These are phyloP conservation scores for Hyaloperonospora arabidopsidis DNA, from an alignment of 352 stramenopile genomes.

Conservation along the genomic window DNA sequence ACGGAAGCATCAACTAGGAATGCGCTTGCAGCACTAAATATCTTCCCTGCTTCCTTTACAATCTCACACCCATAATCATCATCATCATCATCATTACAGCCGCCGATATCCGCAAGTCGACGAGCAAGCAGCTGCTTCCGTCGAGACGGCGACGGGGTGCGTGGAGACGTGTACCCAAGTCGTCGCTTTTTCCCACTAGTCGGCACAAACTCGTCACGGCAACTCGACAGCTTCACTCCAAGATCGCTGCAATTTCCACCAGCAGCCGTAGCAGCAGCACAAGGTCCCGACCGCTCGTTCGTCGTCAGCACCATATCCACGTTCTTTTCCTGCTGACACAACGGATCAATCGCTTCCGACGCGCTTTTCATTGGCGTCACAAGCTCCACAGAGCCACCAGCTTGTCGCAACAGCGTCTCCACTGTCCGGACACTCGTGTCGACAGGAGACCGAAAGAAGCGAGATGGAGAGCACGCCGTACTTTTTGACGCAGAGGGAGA, in stretches of 20 bases:
- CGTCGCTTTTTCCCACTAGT: slow-evolving; percentile 3
- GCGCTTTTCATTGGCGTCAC: no score
- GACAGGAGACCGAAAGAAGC: no score
- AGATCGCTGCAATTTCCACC: not conserved
- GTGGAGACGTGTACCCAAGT: slow-evolving; percentile 5
- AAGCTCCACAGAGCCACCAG: no score
- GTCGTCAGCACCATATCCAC: not conserved
- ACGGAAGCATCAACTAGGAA: slow-evolving; percentile 5
- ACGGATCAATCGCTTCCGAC: no score
- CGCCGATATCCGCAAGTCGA: slow-evolving; percentile 29
- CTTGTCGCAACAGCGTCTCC: no score
- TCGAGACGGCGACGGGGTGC: slow-evolving; percentile 26
- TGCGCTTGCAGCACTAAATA: not conserved
- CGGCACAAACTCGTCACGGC: not conserved
- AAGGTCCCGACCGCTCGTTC: no score
- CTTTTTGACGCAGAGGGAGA: no score
- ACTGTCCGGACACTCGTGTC: no score
- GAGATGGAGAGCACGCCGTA: no score
- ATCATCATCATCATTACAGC: slow-evolving; percentile 24
- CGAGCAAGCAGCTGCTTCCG: slow-evolving; percentile 28
- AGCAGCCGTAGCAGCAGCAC: not conserved
- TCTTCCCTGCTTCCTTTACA: slow-evolving; percentile 1
- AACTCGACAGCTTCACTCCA: not conserved
- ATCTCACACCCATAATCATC: slow-evolving; percentile 10
- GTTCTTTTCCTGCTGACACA: slow-evolving; percentile 11